phyloP scores from a whole-genome alignment of 768 basidiomycete genomes.

The Melanogaster broomeanus region DNA sequence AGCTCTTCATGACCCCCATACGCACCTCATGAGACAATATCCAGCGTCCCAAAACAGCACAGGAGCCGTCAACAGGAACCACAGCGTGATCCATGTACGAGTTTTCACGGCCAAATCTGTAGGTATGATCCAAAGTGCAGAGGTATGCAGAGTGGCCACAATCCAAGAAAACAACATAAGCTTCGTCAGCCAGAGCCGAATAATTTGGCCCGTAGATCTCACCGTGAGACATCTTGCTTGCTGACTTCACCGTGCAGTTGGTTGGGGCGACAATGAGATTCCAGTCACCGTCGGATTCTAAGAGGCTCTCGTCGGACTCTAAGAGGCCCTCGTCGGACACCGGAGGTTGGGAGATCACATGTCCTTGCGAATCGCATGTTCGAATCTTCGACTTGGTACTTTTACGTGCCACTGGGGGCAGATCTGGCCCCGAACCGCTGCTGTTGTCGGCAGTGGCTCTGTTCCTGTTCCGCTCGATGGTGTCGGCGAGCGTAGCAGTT shows the following conservation, averaged over 20 bases:
- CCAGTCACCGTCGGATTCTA: too few species aligned
- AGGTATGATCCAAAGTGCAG: conserved; percentile 9
- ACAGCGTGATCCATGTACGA: conserved; percentile 59
- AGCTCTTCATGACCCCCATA: conserved; percentile 23
- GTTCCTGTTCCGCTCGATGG: background rate
- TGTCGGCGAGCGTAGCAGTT: background rate
- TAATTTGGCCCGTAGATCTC: too few species aligned
- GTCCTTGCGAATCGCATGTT: background rate
- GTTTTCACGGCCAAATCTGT: conserved; percentile 54
- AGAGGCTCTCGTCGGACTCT: background rate
- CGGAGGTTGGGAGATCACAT: background rate
- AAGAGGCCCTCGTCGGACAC: background rate
- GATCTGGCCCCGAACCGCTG: background rate
- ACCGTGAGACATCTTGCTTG: background rate
- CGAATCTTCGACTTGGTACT: background rate
- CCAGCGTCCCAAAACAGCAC: conserved; percentile 77
- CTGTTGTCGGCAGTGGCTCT: background rate
- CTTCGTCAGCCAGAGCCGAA: too few species aligned
- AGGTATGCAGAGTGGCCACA: background rate
- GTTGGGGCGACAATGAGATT: background rate
- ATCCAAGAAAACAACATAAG: too few species aligned
- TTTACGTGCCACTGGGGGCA: too few species aligned
- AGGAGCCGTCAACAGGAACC: conserved; percentile 56
- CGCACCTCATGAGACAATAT: conserved; percentile 80
- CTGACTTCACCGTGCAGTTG: background rate